Conservation (phyloP, 164 flowering plant genomes). For the Nymphaea thermarum region DNA sequence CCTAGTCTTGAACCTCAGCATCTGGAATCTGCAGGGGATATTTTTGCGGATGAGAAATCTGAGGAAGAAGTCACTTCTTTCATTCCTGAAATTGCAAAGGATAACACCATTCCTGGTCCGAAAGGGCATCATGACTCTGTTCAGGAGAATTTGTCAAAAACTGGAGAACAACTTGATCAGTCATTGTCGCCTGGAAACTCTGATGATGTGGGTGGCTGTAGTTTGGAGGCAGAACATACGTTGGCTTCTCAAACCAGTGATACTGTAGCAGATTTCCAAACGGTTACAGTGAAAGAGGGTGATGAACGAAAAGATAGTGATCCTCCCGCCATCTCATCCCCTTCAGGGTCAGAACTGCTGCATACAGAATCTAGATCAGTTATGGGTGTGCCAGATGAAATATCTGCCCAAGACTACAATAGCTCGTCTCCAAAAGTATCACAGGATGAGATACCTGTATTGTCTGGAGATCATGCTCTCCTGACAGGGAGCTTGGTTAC, state of each 20-base stretch:
- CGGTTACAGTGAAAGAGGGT: neutral
- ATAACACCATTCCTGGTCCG: neutral
- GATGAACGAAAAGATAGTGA: neutral
- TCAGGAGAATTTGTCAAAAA: neutral
- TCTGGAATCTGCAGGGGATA: neutral
- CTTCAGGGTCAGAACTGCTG: neutral
- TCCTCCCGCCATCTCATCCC: neutral
- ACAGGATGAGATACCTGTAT: neutral
- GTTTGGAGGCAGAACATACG: neutral
- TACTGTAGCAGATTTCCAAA: neutral
- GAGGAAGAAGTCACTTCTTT: neutral
- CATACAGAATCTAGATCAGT: neutral
- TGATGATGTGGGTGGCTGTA: neutral
- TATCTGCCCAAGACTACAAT: neutral
- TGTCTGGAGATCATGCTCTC: neutral
- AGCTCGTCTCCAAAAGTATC: neutral
- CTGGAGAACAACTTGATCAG: neutral
- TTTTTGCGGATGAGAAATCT: neutral
- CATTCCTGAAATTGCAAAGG: neutral
- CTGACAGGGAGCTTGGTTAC: neutral
- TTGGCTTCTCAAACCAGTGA: neutral
- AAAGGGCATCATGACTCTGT: neutral
- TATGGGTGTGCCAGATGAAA: neutral
- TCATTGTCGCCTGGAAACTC: neutral
- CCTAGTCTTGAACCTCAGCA: neutral